These are phyloP conservation scores for Kwoniella newhampshirensis DNA, from an alignment of 768 basidiomycete genomes.

Conservation along the genomic window DNA sequence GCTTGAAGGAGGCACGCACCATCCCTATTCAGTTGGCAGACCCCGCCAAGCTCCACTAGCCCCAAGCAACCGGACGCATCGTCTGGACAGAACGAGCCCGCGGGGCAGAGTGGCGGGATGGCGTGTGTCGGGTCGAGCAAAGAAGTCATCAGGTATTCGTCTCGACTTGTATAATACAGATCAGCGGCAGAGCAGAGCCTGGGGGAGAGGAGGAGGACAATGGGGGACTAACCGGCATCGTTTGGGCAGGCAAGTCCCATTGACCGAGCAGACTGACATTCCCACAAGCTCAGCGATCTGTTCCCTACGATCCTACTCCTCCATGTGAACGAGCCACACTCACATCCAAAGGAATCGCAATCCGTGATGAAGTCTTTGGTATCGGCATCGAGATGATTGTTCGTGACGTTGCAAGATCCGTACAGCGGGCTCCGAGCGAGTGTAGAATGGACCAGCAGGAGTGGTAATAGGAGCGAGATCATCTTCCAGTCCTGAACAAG, in stretches of 20 bases:
- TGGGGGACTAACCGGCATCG: constrained; percentile 28
- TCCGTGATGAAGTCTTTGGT: constrained; percentile 37
- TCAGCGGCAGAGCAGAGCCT: background rate
- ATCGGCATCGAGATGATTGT: constrained; percentile 31
- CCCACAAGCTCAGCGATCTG: background rate
- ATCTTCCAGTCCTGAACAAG: too few relatives aligned
- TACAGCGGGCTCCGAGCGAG: constrained; percentile 16
- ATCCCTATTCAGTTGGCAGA: constrained; percentile 38
- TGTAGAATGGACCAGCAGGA: background rate
- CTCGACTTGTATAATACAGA: constrained; percentile 15
- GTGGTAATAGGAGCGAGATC: too few relatives aligned
- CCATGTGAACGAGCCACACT: constrained; percentile 2
- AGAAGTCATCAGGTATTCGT: constrained; percentile 28
- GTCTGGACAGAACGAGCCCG: constrained; percentile 32
- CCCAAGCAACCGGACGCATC: constrained; percentile 32
- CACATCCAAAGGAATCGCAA: constrained; percentile 40
- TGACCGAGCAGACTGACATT: constrained; percentile 26
- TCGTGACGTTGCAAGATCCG: constrained; percentile 22
- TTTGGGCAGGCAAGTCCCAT: constrained; percentile 35
- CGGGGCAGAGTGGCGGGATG: constrained; percentile 26
- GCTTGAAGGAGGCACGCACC: constrained; percentile 13
- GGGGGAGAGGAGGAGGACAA: background rate
- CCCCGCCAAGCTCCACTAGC: constrained; percentile 18
- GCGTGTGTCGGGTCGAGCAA: constrained; percentile 12
- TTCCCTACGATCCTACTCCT: background rate